Base-by-base conservation (phyloP, 2,329 filamentous ascomycete genomes). In the Teratosphaeria gauchensis region DNA sequence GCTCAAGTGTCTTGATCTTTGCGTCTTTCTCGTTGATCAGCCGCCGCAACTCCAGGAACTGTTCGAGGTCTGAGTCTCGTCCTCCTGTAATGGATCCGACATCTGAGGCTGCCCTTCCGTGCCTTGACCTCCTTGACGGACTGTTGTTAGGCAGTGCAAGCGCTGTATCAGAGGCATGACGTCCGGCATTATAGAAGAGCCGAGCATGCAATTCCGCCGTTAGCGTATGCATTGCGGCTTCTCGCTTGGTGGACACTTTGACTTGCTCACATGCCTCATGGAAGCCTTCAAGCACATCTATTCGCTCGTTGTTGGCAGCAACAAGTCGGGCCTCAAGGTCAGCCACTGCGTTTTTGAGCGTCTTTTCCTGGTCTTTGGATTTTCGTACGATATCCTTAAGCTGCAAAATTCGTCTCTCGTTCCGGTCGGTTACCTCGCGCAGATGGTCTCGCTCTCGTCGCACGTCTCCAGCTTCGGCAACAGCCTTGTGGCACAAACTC, bases 321-420 rank as follows among this genome's bases (percentile, higher is more conserved):
- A 73, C 69, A 35, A 78, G 64, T 7, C 74, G 69, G 19, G 66
- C 69, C 55, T 76, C 73, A 5, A 77, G 66, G 55, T 74, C 68
- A 16, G 71, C 68, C 7, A 74, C 68, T 0, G 69, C 72, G 54
- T 73, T 75, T 53, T 72, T 71, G 38, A 76, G 59, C 3, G 70
- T 67, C 56, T 71, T 64, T 52, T 70, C 68, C 14, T 63, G 68
- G 54, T 74, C 70, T 60, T 74, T 76, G 0, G 72, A 69, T 33
- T 74, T 71, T 9, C 70, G 71, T 21, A 77, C 62, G 32, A 74
- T 75, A 4, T 70, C 66, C 67, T 75, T 74, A 33, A 77, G 66
- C 21, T 72, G 73, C 32, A 67, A 65, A 32, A 76, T 71, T 51
- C 72, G 70, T 32, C 70, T 71, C n/a, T 71, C 66, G 11, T 72